Base-by-base conservation (phyloP, 2,329 filamentous ascomycete species). In the Rachicladosporium sp. region DNA sequence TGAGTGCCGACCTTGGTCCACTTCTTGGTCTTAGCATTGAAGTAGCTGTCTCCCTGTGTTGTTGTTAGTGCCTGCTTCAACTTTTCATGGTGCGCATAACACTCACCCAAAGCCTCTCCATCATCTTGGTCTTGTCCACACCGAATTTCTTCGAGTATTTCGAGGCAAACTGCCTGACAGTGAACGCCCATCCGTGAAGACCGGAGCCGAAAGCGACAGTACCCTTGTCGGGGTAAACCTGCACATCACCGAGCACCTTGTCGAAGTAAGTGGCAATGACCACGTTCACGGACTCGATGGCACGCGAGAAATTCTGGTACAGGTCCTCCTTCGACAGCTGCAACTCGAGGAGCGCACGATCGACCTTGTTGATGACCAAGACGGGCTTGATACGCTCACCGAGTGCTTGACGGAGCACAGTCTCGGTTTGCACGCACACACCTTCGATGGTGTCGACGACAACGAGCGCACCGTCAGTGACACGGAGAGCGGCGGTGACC, bases 21-120 rank as follows among this genome's bases (percentile, higher is more conserved):
- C 81, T 98, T 98, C 86, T 96, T 98, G 76, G 91, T 98, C 73
- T 85, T 78, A 57, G 91, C 85, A 79, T 98, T 96, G 84, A 98
- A 98, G 80, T 78, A 98, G 78, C 87, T 95, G 80, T 98, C 91
- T 56, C 91, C 91, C 71, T 74, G 39, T 19, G 21, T 7, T 19
- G 15, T 11, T 42, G 46, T 54, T 39, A 53, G 51, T 33, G 10
- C 12, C 36, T 41, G 13, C 21, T 29, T 31, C 15, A 4, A 29
- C 10, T 41, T 10, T 21, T 11, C 37, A 6, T 31, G 15, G 11
- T 29, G 40, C 3, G 0, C 4, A 11, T 12, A n/a, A 31, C 46
- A 60, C 78, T 67, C 70, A 85, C 80, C 91, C 91, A 98, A 56
- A 98, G 86, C 81, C 91, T 87, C 76, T 95, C 86, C 84, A 96